Conservation (phyloP, 306 rosid genomes). For the Malus asiatica region DNA sequence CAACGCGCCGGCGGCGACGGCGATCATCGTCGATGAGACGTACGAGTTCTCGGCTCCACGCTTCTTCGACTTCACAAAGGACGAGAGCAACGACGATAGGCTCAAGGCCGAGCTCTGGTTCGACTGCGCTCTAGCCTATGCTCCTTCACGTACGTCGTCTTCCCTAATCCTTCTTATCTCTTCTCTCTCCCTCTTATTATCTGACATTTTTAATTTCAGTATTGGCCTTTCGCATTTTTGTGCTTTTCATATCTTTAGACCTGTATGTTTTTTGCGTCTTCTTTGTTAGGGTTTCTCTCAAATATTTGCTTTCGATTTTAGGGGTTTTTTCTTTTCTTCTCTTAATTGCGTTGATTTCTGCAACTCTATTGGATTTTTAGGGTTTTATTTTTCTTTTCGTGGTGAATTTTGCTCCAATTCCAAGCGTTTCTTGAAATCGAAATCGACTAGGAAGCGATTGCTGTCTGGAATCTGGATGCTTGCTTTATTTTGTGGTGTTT, state of each 20-base stretch:
- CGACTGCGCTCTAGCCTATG: constrained; percentile 62
- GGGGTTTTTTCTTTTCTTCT: not conserved
- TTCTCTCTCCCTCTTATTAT: not conserved
- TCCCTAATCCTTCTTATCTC: not conserved
- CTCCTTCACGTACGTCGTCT: constrained; percentile 74
- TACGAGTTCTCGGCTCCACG: constrained; percentile 92
- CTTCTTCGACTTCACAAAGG: constrained; percentile 60
- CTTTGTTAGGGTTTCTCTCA: no score
- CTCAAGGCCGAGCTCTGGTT: constrained; percentile 83
- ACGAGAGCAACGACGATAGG: constrained; percentile 49
- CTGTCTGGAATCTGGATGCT: not conserved
- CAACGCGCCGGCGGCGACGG: constrained; percentile 11
- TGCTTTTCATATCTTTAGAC: not conserved
- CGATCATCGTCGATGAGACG: constrained; percentile 49
- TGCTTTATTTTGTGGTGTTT: not conserved
- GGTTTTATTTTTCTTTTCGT: not conserved
- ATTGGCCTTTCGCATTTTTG: no score
- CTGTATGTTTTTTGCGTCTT: not conserved
- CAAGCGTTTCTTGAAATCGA: not conserved
- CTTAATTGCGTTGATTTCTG: not conserved
- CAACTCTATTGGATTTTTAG: not conserved
- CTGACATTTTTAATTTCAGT: not conserved
- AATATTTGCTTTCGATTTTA: not conserved
- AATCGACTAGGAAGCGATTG: not conserved
- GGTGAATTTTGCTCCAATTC: not conserved